These are phyloP conservation scores for Cercospora sojina DNA, from an alignment of 2,329 filamentous ascomycete genomes.

Conservation along the genomic window DNA sequence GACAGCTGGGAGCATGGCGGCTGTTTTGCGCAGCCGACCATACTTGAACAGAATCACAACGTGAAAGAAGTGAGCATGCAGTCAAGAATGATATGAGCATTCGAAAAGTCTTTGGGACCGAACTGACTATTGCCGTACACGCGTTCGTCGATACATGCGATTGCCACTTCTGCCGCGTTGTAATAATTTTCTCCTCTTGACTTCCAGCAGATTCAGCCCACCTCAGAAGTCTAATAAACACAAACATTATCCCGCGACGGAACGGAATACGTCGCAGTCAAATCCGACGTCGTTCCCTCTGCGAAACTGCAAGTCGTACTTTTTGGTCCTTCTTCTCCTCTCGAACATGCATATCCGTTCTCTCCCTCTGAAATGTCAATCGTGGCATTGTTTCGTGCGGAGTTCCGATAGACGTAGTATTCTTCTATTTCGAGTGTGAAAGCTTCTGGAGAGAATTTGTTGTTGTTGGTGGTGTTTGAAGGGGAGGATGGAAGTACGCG, in stretches of 20 bases:
- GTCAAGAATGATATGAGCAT: neutral
- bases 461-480: neutral
- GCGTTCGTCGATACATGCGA: too few species aligned
- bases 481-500: slow-evolving; percentile 8
- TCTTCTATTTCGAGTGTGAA: slow-evolving; percentile 17
- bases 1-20: neutral
- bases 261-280: neutral
- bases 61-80: neutral
- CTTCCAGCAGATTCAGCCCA: too few species aligned
- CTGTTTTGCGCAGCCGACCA: neutral
- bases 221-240: neutral
- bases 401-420: slow-evolving; percentile 17
- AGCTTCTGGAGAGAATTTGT: neutral
- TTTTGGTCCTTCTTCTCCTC: slow-evolving; percentile 5
- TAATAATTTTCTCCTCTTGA: too few species aligned
- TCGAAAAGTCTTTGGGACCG: too few species aligned
- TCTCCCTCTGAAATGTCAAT: neutral
- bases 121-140: too few species aligned
- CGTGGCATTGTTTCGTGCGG: slow-evolving; percentile 9
- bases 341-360: slow-evolving; percentile 3
- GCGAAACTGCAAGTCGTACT: slow-evolving; percentile 4
- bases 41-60: neutral
- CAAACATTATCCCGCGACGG: neutral
- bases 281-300: neutral
- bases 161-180: too few species aligned